Conservation (phyloP, 805 yeast species). For the Candida montana region DNA sequence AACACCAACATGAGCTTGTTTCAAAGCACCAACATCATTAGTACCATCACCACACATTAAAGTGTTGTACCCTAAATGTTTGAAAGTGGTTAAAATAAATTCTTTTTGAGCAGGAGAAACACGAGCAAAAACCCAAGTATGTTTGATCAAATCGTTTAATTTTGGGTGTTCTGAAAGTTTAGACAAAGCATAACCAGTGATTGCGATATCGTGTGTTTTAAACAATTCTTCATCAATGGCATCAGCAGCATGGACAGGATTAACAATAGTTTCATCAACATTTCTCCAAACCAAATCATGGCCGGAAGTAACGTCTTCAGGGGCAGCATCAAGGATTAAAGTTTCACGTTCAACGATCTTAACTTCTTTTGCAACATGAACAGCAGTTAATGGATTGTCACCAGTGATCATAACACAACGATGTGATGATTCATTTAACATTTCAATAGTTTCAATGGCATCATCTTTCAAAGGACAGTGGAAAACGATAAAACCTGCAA, state of each 20-base stretch:
- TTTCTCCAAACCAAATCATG: constrained; percentile 77
- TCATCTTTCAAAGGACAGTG: constrained; percentile 95
- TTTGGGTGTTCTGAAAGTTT: constrained; percentile 63
- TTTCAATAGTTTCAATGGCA: constrained; percentile 82
- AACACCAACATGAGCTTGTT: constrained; percentile 97
- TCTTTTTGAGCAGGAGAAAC: constrained; percentile 97
- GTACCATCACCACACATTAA: constrained; percentile 99
- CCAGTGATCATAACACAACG: constrained; percentile 98
- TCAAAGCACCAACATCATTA: constrained; percentile 98
- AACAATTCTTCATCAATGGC: constrained; percentile 53
- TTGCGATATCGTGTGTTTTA: constrained; percentile 73
- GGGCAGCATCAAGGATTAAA: constrained; percentile 77
- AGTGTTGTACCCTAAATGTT: constrained; percentile 85
- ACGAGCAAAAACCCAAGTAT: constrained; percentile 96
- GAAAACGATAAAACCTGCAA: constrained; percentile 94
- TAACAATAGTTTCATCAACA: constrained; percentile 66
- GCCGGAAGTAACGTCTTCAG: constrained; percentile 59
- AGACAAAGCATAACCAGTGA: constrained; percentile 86
- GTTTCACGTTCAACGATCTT: constrained; percentile 79
- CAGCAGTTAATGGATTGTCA: constrained; percentile 97
- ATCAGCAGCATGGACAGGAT: constrained; percentile 60
- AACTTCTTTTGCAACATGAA: constrained; percentile 94
- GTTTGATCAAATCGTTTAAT: constrained; percentile 66
- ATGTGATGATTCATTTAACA: constrained; percentile 93
- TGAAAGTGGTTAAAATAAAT: constrained; percentile 75